Percentiles rank a stretch among this genome's conserved stretches.
Conservation (phyloP, 1,284 basidiomycete species). For the Malassezia dermatis region DNA sequence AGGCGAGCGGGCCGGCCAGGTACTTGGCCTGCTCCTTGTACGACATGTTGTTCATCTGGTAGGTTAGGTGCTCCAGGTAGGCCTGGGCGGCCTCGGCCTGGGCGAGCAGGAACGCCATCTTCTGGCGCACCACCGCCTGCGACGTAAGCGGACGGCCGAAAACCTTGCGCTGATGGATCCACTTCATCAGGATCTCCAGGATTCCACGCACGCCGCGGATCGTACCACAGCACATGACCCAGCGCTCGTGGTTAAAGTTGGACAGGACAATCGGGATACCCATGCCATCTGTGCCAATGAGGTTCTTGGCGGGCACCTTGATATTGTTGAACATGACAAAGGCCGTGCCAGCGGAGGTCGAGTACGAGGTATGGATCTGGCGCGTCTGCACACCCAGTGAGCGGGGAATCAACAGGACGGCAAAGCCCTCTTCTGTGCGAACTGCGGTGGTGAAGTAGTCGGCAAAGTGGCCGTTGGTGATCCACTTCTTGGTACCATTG, state of each 20-base stretch:
- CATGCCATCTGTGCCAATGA: constrained; percentile 69
- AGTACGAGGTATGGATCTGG: constrained; percentile 58
- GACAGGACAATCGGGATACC: constrained; percentile 65
- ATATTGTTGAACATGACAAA: constrained; percentile 81
- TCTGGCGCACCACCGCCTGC: constrained; percentile 71
- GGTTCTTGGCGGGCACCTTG: constrained; percentile 71
- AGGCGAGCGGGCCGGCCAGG: constrained; percentile 59
- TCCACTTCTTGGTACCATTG: constrained; percentile 59
- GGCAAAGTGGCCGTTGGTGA: constrained; percentile 66
- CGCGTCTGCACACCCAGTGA: constrained; percentile 61
- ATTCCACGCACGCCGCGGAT: constrained; percentile 53
- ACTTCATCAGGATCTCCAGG: constrained; percentile 39
- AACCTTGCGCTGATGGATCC: constrained; percentile 47
- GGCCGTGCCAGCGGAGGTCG: constrained; percentile 56
- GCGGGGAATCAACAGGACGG: constrained; percentile 63
- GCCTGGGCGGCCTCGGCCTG: constrained; percentile 70
- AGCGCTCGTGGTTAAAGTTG: constrained; percentile 51
- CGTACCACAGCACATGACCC: constrained; percentile 64
- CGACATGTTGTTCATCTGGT: constrained; percentile 73
- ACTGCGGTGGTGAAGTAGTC: constrained; percentile 53
- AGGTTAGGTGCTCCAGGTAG: constrained; percentile 80
- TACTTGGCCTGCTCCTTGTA: constrained; percentile 60
- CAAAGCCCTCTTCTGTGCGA: constrained; percentile 62
- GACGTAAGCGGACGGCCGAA: constrained; percentile 58
- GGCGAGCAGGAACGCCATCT: constrained; percentile 74